Base-by-base conservation (phyloP, 75 land plant species). In the Isoetes taiwanensis region DNA sequence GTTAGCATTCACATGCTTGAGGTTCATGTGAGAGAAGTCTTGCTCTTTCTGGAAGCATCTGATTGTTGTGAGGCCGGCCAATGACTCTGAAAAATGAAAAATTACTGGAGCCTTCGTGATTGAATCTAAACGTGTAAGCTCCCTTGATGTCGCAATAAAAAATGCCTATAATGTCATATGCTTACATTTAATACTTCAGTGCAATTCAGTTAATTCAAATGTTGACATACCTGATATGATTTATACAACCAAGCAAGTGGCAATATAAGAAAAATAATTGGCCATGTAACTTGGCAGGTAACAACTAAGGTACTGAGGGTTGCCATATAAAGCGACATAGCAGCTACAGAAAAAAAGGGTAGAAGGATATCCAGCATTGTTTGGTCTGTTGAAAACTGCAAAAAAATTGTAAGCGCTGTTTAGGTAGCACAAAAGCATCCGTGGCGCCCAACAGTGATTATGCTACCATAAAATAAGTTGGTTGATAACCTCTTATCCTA, bases 301-400 rank as follows among this genome's bases (percentile, higher is more conserved):
- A 73, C 76, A 29, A 69, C 16, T n/a, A 73, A 25, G 12, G 58
- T 58, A 19, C 76, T 72, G 30, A 73, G 27, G 28, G 66, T 57
- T 63, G n/a, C n/a, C n/a, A n/a, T n/a, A n/a, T n/a, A n/a, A n/a
- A n/a, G n/a, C n/a, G n/a, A n/a, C n/a, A n/a, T n/a, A n/a, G n/a
- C n/a, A n/a, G n/a, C n/a, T n/a, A n/a, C n/a, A n/a, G n/a, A n/a
- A n/a, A n/a, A 54, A 28, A 94, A 89, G 2, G 97, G 91, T 28
- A 94, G 62, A 54, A 82, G 72, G n/a, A 89, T 34, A 62, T 94
- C 99, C 27, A 94, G 42, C n/a, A 74, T 75, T 24, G 86, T 75
- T 56, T 94, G 99, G 52, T 94, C 99, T 25, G 80, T 60, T 32
- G 96, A 89, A 32, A 86, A 80, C 99, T 94, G 96, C 57, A 80